Evolutionary conservation across 2,329 filamentous ascomycete genomes (phyloP).

Genomic region (Cordyceps tenuipes): DNA sequence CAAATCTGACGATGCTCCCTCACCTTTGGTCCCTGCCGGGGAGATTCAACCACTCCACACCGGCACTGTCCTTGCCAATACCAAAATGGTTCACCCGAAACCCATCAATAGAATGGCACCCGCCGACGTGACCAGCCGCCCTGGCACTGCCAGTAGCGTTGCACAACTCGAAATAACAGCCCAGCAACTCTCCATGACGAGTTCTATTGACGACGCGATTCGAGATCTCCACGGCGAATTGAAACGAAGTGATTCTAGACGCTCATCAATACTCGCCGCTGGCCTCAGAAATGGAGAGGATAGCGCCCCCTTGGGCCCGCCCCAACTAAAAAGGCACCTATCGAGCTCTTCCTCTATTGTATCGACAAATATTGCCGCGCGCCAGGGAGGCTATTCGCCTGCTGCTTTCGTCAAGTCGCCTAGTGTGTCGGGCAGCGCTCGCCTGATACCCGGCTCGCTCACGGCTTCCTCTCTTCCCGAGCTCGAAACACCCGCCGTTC

Average conservation of each 20-base stretch:
- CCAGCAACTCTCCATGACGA: constrained; percentile 64
- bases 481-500: constrained; percentile 29
- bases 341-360: constrained; percentile 55
- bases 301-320: constrained; percentile 17
- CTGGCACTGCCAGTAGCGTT: constrained; percentile 60
- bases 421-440: constrained; percentile 50
- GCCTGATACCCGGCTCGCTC: constrained; percentile 46
- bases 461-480: constrained; percentile 34
- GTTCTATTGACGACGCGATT: constrained; percentile 71
- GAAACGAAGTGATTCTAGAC: constrained; percentile 60
- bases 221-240: constrained; percentile 62
- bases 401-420: constrained; percentile 61
- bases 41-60: constrained; percentile 22
- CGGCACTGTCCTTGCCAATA: constrained; percentile 37
- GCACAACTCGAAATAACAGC: constrained; percentile 67
- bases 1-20: background rate
- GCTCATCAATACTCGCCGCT: constrained; percentile 52
- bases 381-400: constrained; percentile 63
- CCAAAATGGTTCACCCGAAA: constrained; percentile 30
- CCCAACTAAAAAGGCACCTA: constrained; percentile 32
- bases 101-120: constrained; percentile 39
- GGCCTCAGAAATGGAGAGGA: constrained; percentile 27
- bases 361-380: constrained; percentile 57
- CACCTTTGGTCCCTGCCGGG: constrained; percentile 4
- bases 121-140: constrained; percentile 50